Evolutionary conservation across 805 yeast species (phyloP).

Genomic region (Sungouiozyma intestinalis): DNA sequence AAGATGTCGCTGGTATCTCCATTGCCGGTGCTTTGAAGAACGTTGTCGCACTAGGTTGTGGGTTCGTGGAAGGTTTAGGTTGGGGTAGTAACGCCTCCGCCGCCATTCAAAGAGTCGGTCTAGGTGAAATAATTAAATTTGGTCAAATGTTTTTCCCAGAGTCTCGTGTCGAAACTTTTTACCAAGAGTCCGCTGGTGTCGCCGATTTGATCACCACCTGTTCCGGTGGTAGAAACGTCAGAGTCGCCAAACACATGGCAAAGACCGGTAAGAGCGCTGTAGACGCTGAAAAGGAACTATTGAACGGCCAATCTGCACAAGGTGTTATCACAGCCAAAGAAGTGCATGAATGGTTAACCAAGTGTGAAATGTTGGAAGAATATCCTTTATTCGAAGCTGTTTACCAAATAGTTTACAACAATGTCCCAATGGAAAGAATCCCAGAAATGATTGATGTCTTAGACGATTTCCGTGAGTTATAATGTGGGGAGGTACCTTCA

Average conservation of each 20-base stretch:
- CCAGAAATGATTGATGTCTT: conserved; percentile 56
- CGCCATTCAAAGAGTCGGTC: conserved; percentile 93
- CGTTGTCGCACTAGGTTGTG: conserved; percentile 92
- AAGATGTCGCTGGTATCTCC: conserved; percentile 92
- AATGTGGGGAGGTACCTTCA: neutral
- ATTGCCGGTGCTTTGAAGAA: conserved; percentile 96
- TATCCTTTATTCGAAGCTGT: conserved; percentile 66
- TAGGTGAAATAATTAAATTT: conserved; percentile 81
- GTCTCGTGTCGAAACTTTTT: conserved; percentile 68
- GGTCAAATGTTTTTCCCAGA: conserved; percentile 73
- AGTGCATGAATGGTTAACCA: conserved; percentile 71
- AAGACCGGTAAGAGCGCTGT: conserved; percentile 63
- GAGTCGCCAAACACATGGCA: conserved; percentile 82
- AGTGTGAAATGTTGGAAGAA: conserved; percentile 38
- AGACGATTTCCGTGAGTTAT: conserved; percentile 12
- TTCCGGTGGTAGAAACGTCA: conserved; percentile 93
- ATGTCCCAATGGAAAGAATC: conserved; percentile 60
- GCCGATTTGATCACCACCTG: conserved; percentile 97
- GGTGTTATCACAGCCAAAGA: conserved; percentile 87
- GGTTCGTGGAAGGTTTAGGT: conserved; percentile 93
- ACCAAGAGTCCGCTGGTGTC: conserved; percentile 93
- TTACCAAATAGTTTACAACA: conserved; percentile 72
- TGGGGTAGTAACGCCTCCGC: conserved; percentile 99
- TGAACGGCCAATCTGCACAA: conserved; percentile 95
- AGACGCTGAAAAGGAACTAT: conserved; percentile 73